Conservation (phyloP, 805 yeast species). For the Kodamaea lidongshanica region DNA sequence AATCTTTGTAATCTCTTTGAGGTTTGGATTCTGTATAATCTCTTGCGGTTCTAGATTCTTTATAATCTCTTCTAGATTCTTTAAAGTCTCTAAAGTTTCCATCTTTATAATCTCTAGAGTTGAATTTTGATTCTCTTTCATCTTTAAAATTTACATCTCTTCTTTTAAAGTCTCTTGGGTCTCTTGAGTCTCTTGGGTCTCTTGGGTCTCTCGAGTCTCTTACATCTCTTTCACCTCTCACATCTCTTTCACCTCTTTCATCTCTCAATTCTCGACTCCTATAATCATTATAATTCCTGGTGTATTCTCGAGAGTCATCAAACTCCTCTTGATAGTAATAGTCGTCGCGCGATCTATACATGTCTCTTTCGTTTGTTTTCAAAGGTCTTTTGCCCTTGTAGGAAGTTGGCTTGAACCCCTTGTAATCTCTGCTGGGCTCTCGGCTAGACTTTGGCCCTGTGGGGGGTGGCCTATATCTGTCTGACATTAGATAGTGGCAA, state of each 20-base stretch:
- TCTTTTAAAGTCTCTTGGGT: no score
- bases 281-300: conserved; percentile 2
- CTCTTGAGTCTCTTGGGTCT: conserved; percentile 2
- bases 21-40: no score
- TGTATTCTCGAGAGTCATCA: background rate
- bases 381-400: conserved; percentile 12
- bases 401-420: conserved; percentile 5
- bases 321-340: conserved; percentile 6
- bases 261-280: conserved; percentile 2
- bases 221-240: conserved; percentile 2
- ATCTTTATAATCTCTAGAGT: conserved; percentile 2
- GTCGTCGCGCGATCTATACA: conserved; percentile 15
- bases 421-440: conserved; percentile 8
- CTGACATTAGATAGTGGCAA: conserved; percentile 21
- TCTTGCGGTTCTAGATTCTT: no score
- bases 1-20: no score
- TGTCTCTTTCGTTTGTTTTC: conserved; percentile 20
- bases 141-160: no score
- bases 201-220: conserved; percentile 3
- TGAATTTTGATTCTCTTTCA: conserved; percentile 3
- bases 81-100: no score
- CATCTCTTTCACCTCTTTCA: conserved; percentile 3
- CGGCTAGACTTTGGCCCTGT: conserved; percentile 21
- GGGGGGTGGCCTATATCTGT: conserved; percentile 28
- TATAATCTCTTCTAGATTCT: no score